Evolutionary conservation across 768 basidiomycete species (phyloP).

Genomic region (Mycena rosella): DNA sequence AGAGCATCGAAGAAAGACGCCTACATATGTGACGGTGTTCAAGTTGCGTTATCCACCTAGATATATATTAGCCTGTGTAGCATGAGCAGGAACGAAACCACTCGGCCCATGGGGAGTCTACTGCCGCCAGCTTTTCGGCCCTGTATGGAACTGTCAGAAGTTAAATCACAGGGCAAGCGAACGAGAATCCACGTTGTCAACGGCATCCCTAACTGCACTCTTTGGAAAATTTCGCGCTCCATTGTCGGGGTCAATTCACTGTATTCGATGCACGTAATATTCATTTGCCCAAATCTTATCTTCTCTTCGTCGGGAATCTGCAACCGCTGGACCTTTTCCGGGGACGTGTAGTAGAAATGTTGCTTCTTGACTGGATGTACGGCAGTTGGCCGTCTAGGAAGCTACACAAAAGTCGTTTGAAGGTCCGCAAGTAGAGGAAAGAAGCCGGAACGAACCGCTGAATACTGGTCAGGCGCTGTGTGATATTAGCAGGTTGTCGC

Average conservation of each 20-base stretch:
- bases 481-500: background rate
- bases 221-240: conserved; percentile 86
- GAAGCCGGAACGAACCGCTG: conserved; percentile 21
- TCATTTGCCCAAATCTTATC: conserved; percentile 63
- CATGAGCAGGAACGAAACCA: conserved; percentile 39
- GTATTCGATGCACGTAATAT: conserved; percentile 85
- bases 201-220: conserved; percentile 85
- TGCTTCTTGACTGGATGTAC: conserved; percentile 60
- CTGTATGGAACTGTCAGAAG: conserved; percentile 3
- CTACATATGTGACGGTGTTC: conserved; percentile 45
- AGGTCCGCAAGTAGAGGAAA: background rate
- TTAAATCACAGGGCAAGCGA: background rate
- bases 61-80: conserved; percentile 11
- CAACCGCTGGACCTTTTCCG: conserved; percentile 58
- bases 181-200: conserved; percentile 67
- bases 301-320: conserved; percentile 69
- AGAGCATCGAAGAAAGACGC: background rate
- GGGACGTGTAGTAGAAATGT: conserved; percentile 71
- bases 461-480: conserved; percentile 69
- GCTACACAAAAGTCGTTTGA: conserved; percentile 31
- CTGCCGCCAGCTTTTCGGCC: conserved; percentile 84
- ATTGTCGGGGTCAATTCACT: conserved; percentile 60
- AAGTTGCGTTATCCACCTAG: conserved; percentile 71
- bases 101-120: conserved; percentile 77
- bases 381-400: conserved; percentile 82